A percentile compares a stretch with the other conserved stretches of the same genome.
Conservation (phyloP, 345 rosid species). For the Populus alba region DNA sequence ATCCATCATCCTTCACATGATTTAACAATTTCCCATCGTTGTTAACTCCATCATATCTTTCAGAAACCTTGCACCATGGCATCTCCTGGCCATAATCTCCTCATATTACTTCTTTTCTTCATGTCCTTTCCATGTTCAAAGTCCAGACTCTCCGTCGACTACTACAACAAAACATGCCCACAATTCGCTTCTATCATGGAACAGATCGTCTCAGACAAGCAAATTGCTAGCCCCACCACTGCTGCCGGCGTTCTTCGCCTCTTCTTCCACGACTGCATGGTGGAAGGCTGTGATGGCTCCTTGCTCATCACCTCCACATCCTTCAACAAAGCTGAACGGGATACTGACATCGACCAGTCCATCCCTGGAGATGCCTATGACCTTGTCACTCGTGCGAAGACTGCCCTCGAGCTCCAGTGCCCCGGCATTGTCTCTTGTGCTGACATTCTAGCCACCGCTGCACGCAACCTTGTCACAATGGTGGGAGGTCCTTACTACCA, state of each 20-base stretch:
- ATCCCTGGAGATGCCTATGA: slow-evolving; percentile 26
- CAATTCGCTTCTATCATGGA: background rate
- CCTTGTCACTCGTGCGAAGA: slow-evolving; percentile 11
- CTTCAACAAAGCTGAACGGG: slow-evolving; percentile 10
- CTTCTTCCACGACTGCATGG: slow-evolving; percentile 26
- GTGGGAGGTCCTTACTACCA: slow-evolving; percentile 18
- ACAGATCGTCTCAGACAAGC: slow-evolving; percentile 6
- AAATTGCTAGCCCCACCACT: slow-evolving; percentile 11
- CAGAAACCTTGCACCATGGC: background rate
- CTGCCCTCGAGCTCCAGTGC: slow-evolving; percentile 19
- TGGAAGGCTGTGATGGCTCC: slow-evolving; percentile 13
- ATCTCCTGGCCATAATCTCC: background rate
- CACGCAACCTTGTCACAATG: slow-evolving; percentile 20
- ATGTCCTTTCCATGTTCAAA: background rate
- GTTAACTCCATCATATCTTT: background rate
- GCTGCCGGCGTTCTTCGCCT: slow-evolving; percentile 20
- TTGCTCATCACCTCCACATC: slow-evolving; percentile 14
- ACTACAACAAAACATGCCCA: slow-evolving; percentile 17
- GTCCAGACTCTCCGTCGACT: slow-evolving; percentile 3
- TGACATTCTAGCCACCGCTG: slow-evolving; percentile 20
- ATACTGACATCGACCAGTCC: slow-evolving; percentile 12
- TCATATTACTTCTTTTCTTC: background rate
- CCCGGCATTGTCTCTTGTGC: slow-evolving; percentile 23
- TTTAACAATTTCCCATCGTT: background rate
- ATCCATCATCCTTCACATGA: background rate